Evolutionary conservation across 1,284 basidiomycete genomes (phyloP), one percentile per base, ranked within the genome.

Genomic region (Apiotrichum domesticum): DNA sequence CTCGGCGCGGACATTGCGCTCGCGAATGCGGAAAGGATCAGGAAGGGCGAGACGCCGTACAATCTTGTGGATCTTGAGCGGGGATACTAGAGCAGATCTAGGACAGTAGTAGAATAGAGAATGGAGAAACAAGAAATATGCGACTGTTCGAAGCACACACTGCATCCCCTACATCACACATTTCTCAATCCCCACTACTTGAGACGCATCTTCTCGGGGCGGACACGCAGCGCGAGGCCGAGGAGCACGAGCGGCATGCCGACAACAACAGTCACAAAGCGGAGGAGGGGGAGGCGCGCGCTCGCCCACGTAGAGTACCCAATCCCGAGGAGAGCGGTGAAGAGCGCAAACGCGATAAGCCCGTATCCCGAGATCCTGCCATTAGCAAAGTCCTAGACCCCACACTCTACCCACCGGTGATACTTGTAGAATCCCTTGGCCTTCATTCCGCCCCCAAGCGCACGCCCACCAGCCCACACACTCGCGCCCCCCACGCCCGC

Each of bases 371-470:
- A 72, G 5, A 72, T 42, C 21, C 75, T 72, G 57, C 32, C 11
- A 40, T 55, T 15, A 52, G 53, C 29, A 29, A 29, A 29, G 29
- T 3, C 29, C 7, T 39, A 13, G 4, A 39, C 13, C 37, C 8
- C 37, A 39, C 13, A 3, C 8, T 39, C 39, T 21, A 70, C 70
- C 58, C 56, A 73, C 72, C 72, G 63, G 58, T 77, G 75, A 51
- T 72, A 74, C 56, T 76, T 76, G 65, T 74, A 77, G 13, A 73
- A 63, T 34, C 49, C 58, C 59, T 68, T 74, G 0, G 73, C 74
- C 35, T 64, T 66, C 5, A 50, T 57, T 3, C 60, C 65, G 9
- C 72, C 71, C 6, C 70, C 71, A 33, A 71, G 62, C 11, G 47
- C 52, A 48, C 57, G 61, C 1, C 65, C 68, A 40, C 66, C 66